phyloP scores from a whole-genome alignment of 2,329 filamentous ascomycete species.

The Colletotrichum zoysiae region DNA sequence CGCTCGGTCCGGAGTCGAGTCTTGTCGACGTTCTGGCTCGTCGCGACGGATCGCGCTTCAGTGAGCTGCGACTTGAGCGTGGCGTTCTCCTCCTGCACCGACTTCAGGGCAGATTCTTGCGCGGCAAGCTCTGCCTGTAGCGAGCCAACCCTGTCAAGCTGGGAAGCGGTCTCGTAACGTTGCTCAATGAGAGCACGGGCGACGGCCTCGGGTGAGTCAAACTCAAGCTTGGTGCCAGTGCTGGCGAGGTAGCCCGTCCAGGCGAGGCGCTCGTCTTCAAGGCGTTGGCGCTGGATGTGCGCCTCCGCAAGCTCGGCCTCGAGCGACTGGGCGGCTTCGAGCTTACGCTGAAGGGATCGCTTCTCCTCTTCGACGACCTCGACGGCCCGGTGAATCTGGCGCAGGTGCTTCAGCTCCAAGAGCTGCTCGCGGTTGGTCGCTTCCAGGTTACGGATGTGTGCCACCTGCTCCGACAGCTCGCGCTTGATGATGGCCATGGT shows the following conservation, averaged over 20 bases:
- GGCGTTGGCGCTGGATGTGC: conserved; percentile 82
- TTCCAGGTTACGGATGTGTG: conserved; percentile 90
- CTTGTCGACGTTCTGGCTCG: conserved; percentile 70
- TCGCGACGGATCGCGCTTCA: conserved; percentile 68
- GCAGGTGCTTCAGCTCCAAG: conserved; percentile 82
- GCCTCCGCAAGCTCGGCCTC: conserved; percentile 84
- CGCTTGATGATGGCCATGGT: conserved; percentile 87
- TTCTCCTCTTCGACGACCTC: conserved; percentile 98
- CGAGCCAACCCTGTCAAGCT: conserved; percentile 84
- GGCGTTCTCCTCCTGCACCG: conserved; percentile 77
- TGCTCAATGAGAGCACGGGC: conserved; percentile 88
- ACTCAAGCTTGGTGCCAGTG: conserved; percentile 74
- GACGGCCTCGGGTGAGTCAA: conserved; percentile 89
- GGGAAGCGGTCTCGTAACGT: conserved; percentile 80
- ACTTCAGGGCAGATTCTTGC: conserved; percentile 80
- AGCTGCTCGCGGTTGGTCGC: conserved; percentile 83
- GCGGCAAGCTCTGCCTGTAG: conserved; percentile 83
- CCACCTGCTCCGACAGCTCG: conserved; percentile 90
- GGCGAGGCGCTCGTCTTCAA: conserved; percentile 88
- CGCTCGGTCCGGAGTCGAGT: conserved; percentile 82
- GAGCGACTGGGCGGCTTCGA: conserved; percentile 80
- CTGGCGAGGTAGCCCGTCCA: conserved; percentile 89
- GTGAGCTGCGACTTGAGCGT: conserved; percentile 77
- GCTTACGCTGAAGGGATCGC: conserved; percentile 79
- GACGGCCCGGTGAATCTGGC: conserved; percentile 86